Percentiles rank a stretch among this genome's conserved stretches.
These are phyloP conservation scores for Allium fistulosum DNA, from an alignment of 106 monocot genomes.

Conservation along the genomic window DNA sequence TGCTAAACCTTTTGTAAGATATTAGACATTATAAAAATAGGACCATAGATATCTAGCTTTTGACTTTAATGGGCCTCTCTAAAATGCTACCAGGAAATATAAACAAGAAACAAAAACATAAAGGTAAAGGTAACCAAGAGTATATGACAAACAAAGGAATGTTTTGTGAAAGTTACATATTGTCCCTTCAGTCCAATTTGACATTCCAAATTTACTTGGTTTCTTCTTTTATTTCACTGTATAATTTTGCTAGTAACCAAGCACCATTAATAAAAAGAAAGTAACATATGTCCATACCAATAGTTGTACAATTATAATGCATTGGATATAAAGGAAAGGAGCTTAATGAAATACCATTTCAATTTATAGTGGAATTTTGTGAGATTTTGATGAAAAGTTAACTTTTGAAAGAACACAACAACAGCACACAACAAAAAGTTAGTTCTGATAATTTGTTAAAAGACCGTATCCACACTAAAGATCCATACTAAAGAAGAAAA, in stretches of 20 bases:
- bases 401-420: too few species aligned
- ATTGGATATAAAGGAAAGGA: not conserved
- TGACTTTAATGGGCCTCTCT: slow-evolving; percentile 6
- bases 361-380: too few species aligned
- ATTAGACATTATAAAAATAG: slow-evolving; percentile 2
- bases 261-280: not conserved
- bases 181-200: not conserved
- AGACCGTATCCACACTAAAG: too few species aligned
- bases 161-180: not conserved
- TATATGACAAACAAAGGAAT: slow-evolving; percentile 7
- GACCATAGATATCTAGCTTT: slow-evolving; percentile 6
- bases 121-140: slow-evolving; percentile 1
- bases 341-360: too few species aligned
- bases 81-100: not conserved
- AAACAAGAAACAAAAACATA: slow-evolving; percentile 2
- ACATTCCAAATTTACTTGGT: not conserved
- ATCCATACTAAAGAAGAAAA: too few species aligned
- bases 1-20: slow-evolving; percentile 5
- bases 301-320: not conserved
- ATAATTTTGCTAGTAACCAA: not conserved
- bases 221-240: not conserved
- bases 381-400: too few species aligned
- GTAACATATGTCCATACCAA: not conserved
- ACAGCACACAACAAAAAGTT: too few species aligned
- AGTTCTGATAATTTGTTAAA: too few species aligned